Conservation (phyloP, 371 early-diverging fungal genomes). For the Parasitella parasitica region DNA sequence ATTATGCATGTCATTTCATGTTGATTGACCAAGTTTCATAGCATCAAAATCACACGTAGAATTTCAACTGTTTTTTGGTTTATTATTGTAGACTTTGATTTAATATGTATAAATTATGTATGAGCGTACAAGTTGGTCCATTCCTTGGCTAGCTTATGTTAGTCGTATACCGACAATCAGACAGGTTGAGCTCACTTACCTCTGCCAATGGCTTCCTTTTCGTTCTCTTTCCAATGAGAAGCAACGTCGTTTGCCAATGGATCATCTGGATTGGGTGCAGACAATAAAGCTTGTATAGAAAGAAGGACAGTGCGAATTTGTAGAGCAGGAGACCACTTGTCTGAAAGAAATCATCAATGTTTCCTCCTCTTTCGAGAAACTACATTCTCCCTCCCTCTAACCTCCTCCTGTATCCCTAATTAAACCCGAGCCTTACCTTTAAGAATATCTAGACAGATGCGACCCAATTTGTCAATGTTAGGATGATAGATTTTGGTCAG, state of each 20-base stretch:
- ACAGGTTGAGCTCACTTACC: no score
- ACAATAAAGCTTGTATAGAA: conserved; percentile 97
- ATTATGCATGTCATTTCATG: not conserved
- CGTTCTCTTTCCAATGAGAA: conserved; percentile 98
- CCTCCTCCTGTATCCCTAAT: not conserved
- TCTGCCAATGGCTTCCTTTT: conserved; percentile 88
- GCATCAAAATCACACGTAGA: not conserved
- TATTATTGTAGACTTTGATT: not conserved
- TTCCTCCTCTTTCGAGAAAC: no score
- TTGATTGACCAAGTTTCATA: not conserved
- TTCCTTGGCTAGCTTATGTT: conserved; percentile 32
- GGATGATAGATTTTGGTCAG: conserved; percentile 99
- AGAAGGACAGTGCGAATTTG: conserved; percentile 97
- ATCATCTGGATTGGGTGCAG: conserved; percentile 98
- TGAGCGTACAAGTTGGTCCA: conserved; percentile 37
- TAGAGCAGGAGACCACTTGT: conserved; percentile 99
- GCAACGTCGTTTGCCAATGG: conserved; percentile 98
- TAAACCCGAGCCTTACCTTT: conserved; percentile 86
- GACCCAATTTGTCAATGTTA: conserved; percentile 98
- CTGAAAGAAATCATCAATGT: conserved; percentile 42
- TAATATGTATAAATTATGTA: not conserved
- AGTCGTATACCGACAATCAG: no score
- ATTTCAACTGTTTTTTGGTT: not conserved
- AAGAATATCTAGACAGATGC: conserved; percentile 98
- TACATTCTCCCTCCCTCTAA: not conserved